Percentiles rank a stretch among this genome's conserved stretches.
phyloP scores from a whole-genome alignment of 2,329 filamentous ascomycete genomes.

The Botryotinia narcissicola region DNA sequence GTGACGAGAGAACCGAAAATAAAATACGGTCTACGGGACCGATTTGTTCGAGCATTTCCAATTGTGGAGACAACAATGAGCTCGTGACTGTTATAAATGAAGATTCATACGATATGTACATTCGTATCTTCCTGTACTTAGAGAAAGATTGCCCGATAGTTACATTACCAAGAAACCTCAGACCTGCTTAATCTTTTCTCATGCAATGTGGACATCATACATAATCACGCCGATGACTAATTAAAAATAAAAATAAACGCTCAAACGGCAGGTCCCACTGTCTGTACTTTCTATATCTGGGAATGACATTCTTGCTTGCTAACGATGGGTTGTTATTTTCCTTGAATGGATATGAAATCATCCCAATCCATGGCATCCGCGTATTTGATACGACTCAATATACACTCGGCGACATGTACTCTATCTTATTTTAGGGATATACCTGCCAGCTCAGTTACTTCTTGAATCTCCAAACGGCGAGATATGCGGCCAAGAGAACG shows the following conservation, averaged over 20 bases:
- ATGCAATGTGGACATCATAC: not conserved
- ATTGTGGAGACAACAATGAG: slow-evolving; percentile 3
- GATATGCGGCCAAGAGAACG: not conserved
- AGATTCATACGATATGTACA: slow-evolving; percentile 2
- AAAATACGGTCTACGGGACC: too few species aligned
- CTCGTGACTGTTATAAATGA: not conserved
- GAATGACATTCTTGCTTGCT: not conserved
- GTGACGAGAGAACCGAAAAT: not conserved
- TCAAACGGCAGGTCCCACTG: not conserved
- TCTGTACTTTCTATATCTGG: not conserved
- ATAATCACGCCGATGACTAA: not conserved
- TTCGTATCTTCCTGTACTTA: not conserved
- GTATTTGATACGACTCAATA: not conserved
- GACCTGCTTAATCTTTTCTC: not conserved
- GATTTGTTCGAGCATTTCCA: not conserved
- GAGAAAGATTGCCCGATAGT: not conserved
- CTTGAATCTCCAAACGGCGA: not conserved
- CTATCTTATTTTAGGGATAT: not conserved
- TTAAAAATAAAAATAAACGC: not conserved
- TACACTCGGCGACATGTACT: not conserved
- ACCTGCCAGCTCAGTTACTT: not conserved
- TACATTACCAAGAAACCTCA: not conserved
- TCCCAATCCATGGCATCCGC: not conserved
- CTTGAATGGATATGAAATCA: not conserved
- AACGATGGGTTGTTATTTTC: not conserved